Conservation (phyloP, 1,284 basidiomycete species). For the Sporisorium exsertum region DNA sequence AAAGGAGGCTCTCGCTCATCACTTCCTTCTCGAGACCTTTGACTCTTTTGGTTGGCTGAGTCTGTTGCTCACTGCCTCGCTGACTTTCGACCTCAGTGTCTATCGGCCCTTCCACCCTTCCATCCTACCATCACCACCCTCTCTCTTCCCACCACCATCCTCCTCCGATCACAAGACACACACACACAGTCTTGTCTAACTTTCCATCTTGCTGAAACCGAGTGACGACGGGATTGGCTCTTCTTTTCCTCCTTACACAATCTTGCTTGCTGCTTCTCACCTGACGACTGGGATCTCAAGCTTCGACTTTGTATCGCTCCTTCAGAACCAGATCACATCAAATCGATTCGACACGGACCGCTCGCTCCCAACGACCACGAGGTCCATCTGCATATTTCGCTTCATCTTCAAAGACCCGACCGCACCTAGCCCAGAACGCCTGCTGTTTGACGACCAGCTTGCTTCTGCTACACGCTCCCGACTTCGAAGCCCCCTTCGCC, state of each 20-base stretch:
- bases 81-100: neutral
- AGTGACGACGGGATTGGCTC: slow-evolving; percentile 49
- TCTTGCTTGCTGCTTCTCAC: slow-evolving; percentile 29
- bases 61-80: neutral
- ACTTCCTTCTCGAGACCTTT: neutral
- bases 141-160: slow-evolving; percentile 3
- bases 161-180: slow-evolving; percentile 13
- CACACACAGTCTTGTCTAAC: neutral
- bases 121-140: slow-evolving; percentile 23
- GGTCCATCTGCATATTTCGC: slow-evolving; percentile 14
- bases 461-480: slow-evolving; percentile 7
- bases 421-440: slow-evolving; percentile 18
- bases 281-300: slow-evolving; percentile 41
- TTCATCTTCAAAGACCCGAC: neutral
- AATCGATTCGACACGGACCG: neutral
- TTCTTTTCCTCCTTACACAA: slow-evolving; percentile 4
- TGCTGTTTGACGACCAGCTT: slow-evolving; percentile 50
- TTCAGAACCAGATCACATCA: neutral
- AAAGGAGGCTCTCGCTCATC: slow-evolving; percentile 5
- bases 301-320: slow-evolving; percentile 15
- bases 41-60: too few species aligned
- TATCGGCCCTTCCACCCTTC: slow-evolving; percentile 15
- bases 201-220: slow-evolving; percentile 31
- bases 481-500: neutral
- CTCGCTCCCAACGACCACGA: slow-evolving; percentile 13